Evolutionary conservation across 2,329 filamentous ascomycete species (phyloP).

Genomic region (Colletotrichum higginsianum): DNA sequence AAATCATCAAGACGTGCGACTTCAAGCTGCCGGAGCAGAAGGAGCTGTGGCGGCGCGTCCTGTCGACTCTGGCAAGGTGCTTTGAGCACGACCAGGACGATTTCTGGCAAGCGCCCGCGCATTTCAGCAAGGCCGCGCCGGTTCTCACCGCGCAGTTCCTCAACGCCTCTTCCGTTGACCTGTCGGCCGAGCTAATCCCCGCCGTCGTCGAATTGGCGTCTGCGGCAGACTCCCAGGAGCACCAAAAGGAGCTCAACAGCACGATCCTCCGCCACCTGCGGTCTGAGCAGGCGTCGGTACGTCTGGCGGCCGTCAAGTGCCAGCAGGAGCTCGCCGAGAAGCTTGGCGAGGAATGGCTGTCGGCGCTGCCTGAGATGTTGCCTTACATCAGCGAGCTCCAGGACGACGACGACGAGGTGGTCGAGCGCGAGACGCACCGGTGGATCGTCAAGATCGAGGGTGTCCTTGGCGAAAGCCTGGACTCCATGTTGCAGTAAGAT

Average conservation of each 20-base stretch:
- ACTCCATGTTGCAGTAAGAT: conserved; percentile 87
- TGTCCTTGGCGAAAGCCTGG: conserved; percentile 89
- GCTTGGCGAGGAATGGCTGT: conserved; percentile 94
- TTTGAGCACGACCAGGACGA: conserved; percentile 94
- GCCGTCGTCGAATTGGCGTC: conserved; percentile 84
- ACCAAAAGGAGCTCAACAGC: conserved; percentile 91
- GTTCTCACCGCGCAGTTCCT: conserved; percentile 79
- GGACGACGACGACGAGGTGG: conserved; percentile 95
- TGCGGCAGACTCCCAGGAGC: conserved; percentile 86
- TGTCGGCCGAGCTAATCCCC: conserved; percentile 74
- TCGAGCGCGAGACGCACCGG: conserved; percentile 88
- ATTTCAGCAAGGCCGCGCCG: conserved; percentile 81
- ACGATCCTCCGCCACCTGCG: conserved; percentile 84
- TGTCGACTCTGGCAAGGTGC: conserved; percentile 80
- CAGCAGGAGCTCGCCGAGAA: conserved; percentile 85
- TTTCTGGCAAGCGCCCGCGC: conserved; percentile 94
- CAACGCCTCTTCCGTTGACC: conserved; percentile 60
- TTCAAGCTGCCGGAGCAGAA: conserved; percentile 66
- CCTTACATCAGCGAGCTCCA: conserved; percentile 95
- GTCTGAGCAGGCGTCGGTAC: conserved; percentile 77
- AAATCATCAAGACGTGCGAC: conserved; percentile 68
- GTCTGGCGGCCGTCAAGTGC: conserved; percentile 86
- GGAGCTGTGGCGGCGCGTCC: conserved; percentile 77
- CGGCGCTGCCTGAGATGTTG: conserved; percentile 93
- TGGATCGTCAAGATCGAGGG: conserved; percentile 95